Evolutionary conservation across 805 yeast species (phyloP).

Genomic region (Millerozyma acaciae): DNA sequence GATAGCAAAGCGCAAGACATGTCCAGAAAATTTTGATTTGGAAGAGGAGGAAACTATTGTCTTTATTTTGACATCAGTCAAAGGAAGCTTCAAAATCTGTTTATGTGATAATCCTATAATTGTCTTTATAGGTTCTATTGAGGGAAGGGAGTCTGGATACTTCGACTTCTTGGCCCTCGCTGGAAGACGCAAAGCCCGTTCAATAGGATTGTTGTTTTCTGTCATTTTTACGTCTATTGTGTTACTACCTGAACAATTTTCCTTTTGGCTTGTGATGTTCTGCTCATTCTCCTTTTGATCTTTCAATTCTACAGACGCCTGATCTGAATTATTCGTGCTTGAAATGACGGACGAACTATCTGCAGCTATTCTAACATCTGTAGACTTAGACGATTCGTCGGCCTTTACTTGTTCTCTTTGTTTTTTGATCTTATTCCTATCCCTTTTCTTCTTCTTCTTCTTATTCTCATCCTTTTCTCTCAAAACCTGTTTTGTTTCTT

Average conservation of each 20-base stretch:
- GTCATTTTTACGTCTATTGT: background rate
- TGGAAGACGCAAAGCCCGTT: slow-evolving; percentile 5
- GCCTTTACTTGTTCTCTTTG: no score
- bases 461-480: background rate
- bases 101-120: slow-evolving; percentile 34
- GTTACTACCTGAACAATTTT: background rate
- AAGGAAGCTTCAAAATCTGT: slow-evolving; percentile 28
- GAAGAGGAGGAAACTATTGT: slow-evolving; percentile 30
- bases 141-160: slow-evolving; percentile 26
- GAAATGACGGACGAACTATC: slow-evolving; percentile 5
- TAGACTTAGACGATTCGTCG: no score
- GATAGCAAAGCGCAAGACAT: slow-evolving; percentile 22
- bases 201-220: slow-evolving; percentile 1
- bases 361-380: no score
- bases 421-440: no score
- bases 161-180: slow-evolving; percentile 14
- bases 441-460: no score
- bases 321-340: background rate
- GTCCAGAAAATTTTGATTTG: slow-evolving; percentile 25
- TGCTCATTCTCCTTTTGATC: slow-evolving; percentile 3
- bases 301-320: slow-evolving; percentile 7
- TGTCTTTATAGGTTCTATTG: slow-evolving; percentile 30
- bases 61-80: slow-evolving; percentile 36
- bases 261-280: background rate
- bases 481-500: background rate